phyloP scores from a whole-genome alignment of 2,329 filamentous ascomycete genomes.

The Aspergillus cejpii region DNA sequence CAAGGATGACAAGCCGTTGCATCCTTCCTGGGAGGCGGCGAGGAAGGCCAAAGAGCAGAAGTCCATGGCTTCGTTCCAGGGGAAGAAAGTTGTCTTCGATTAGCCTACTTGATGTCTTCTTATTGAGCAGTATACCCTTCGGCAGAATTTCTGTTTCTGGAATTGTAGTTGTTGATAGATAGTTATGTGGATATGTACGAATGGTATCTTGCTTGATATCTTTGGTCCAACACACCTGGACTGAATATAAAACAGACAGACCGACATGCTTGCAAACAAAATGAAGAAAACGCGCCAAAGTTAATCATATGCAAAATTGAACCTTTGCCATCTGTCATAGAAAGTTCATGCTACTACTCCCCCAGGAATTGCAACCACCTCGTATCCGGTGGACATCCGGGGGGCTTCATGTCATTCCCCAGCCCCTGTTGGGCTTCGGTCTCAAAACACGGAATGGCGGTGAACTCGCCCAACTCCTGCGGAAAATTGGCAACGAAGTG shows the following conservation, averaged over 20 bases:
- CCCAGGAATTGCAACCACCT: slow-evolving; percentile 34
- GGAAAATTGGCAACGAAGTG: slow-evolving; percentile 39
- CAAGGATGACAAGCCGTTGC: slow-evolving; percentile 48
- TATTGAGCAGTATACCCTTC: background rate
- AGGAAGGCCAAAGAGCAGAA: slow-evolving; percentile 52
- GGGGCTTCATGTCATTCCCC: slow-evolving; percentile 21
- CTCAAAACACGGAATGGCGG: slow-evolving; percentile 38
- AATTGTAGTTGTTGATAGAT: background rate
- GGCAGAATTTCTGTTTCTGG: background rate
- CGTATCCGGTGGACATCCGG: slow-evolving; percentile 18
- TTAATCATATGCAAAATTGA: too few species aligned
- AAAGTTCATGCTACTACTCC: slow-evolving; percentile 13
- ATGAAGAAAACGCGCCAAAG: slow-evolving; percentile 1
- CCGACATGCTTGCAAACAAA: too few species aligned
- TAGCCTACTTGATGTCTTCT: slow-evolving; percentile 25
- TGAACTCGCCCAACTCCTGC: slow-evolving; percentile 37
- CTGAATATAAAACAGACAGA: too few species aligned
- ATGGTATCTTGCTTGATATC: slow-evolving; percentile 12
- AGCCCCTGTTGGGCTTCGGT: slow-evolving; percentile 24
- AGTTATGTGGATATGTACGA: slow-evolving; percentile 4
- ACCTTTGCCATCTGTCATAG: background rate
- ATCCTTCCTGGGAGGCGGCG: slow-evolving; percentile 61
- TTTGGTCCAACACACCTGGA: too few species aligned
- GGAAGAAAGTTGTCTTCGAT: slow-evolving; percentile 59
- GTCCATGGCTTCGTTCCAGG: slow-evolving; percentile 46